Conservation (phyloP, 306 rosid genomes). For the Quercus variabilis region DNA sequence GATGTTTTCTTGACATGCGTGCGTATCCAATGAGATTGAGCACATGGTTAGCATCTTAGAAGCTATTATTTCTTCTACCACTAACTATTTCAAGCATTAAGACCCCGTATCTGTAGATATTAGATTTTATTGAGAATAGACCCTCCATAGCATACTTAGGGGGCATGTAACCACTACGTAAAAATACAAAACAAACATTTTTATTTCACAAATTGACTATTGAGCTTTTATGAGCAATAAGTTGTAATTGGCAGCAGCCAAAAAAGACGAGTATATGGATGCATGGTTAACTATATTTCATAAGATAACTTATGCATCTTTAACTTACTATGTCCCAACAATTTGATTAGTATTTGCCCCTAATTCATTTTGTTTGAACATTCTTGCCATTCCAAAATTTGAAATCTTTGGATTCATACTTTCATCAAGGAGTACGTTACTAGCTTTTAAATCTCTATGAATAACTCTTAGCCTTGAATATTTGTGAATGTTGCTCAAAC, state of each 20-base stretch:
- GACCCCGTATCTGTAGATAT: constrained; percentile 24
- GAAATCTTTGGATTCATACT: constrained; percentile 24
- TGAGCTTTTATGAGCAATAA: no score
- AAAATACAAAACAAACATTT: neutral
- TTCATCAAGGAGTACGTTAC: constrained; percentile 24
- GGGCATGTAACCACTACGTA: neutral
- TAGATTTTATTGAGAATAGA: constrained; percentile 23
- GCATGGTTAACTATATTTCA: no score
- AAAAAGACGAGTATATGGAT: no score
- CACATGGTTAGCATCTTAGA: neutral
- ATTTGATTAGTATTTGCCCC: neutral
- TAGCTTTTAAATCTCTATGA: constrained; percentile 17
- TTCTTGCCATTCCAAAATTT: constrained; percentile 21
- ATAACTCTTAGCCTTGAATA: constrained; percentile 15
- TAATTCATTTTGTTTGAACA: neutral
- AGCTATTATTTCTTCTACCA: constrained; percentile 20
- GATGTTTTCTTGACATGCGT: neutral
- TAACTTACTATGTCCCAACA: constrained; percentile 7
- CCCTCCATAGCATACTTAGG: constrained; percentile 28
- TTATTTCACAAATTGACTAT: no score
- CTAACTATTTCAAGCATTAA: constrained; percentile 28
- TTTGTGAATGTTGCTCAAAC: constrained; percentile 9
- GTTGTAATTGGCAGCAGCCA: no score
- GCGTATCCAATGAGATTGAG: constrained; percentile 31
- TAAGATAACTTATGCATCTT: no score